A percentile compares a stretch with the other conserved stretches of the same genome.
Conservation (phyloP, 139 green algal genomes). For the Nannochloris sp. region DNA sequence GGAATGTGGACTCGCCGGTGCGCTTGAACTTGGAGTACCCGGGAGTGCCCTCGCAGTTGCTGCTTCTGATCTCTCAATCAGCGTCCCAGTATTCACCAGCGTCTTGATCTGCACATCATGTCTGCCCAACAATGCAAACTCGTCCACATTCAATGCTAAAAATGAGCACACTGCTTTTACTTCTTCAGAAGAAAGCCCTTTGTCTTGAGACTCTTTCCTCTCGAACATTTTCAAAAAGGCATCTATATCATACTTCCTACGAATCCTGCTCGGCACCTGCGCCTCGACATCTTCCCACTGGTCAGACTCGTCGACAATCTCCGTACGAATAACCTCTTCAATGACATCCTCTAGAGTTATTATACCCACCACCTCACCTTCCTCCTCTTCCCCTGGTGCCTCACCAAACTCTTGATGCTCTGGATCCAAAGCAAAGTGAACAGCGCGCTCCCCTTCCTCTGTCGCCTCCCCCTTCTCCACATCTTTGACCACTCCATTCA, state of each 20-base stretch:
- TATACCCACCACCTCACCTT: slow-evolving; percentile 30
- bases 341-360: slow-evolving; percentile 65
- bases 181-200: slow-evolving; percentile 28
- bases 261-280: slow-evolving; percentile 7
- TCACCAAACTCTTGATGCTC: neutral
- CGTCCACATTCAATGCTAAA: slow-evolving; percentile 20
- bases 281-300: slow-evolving; percentile 13
- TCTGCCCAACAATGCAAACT: neutral
- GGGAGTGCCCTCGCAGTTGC: neutral
- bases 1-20: neutral
- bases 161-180: slow-evolving; percentile 39
- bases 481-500: neutral
- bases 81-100: neutral
- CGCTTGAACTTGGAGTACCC: neutral
- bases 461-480: neutral
- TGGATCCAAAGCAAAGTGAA: slow-evolving; percentile 6
- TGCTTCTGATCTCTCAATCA: neutral
- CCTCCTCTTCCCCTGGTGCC: neutral
- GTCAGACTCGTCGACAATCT: slow-evolving; percentile 62
- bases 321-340: slow-evolving; percentile 34
- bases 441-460: neutral
- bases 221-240: slow-evolving; percentile 42
- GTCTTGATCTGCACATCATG: neutral
- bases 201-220: slow-evolving; percentile 25
- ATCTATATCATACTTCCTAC: slow-evolving; percentile 20